Evolutionary conservation across 1,284 basidiomycete species (phyloP), one percentile per base, ranked within the genome.

Genomic region (Moniliella sp.): DNA sequence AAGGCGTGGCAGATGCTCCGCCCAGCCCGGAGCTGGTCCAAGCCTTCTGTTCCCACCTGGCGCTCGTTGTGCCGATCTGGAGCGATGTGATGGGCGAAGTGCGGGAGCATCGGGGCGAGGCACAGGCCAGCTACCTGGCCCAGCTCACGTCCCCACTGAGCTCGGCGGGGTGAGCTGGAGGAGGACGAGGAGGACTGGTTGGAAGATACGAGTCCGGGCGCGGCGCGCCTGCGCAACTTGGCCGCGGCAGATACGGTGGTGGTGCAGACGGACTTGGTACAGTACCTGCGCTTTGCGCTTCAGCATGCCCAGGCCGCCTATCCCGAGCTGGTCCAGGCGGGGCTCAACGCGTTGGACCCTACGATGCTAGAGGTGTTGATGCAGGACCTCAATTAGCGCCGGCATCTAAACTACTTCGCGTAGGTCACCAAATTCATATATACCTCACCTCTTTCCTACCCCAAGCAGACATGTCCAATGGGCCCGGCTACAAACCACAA

Each of bases 31-130:
- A 37, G 41, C 14, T 9, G 31, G 4, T 30, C 19, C 15, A 32
- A n/a, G 21, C 21, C 7, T 7, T 56, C 12, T 34, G 43, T 2
- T 32, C 30, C 3, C 28, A 28, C 4, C 18, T 48, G 2, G 48
- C 52, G 0, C 45, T 45, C 5, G 37, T 56, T 37, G 39, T 53
- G 11, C 40, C 46, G 3, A 30, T 48, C 7, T 57, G 55, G 55
- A 49, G 44, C 10, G 55, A 54, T 33, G 40, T 46, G 28, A 28
- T 57, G 9, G 46, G 44, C 5, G 48, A 50, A 23, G 34, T 51
- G 25, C 41, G 52, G 32, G 43, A 45, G 28, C 14, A 14, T 9
- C 18, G 21, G 8, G 25, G n/a, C 14, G 14, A 3, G 25, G 32
- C 15, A 18, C 15, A 18, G 31, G 13, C 21, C 5, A 23, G 19